Evolutionary conservation across 164 flowering plant species (phyloP), one percentile per base, ranked within the genome.

Genomic region (Buxus sempervirens): DNA sequence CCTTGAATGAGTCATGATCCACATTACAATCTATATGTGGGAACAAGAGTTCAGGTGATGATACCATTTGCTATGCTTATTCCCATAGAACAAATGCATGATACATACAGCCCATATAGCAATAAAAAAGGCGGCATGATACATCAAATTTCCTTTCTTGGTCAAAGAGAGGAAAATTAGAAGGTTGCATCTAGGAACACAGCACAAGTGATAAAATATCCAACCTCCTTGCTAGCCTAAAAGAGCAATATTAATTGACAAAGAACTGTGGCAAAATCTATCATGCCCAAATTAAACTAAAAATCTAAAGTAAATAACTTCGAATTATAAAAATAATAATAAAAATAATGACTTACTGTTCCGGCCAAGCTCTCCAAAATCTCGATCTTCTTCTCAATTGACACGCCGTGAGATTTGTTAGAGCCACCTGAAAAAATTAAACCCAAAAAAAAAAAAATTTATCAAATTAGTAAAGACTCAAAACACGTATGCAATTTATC

Each of bases 371-470:
- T 78, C 79, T 92, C 97, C 16, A 92, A 85, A 58, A 82, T 71
- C 51, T 92, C 97, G 19, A 92, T 92, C 82, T 84, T 92, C 81
- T 86, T 81, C 83, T 92, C 97, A 64, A 92, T 77, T 56, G 80
- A 77, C 45, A 73, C 18, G 1, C 84, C 91, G n/a, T 81, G 80
- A 21, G 85, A 77, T 41, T 80, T 82, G 20, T 23, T 75, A 67
- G 49, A 67, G 15, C 72, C 85, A 45, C 79, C 91, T 82, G 82
- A 70, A 36, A 71, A 66, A 48, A n/a, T n/a, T 22, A 58, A 32
- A 32, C 3, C 5, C 3, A 42, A 36, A 1, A 75, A 58, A 26
- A 21, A 5, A 23, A 25, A n/a, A n/a, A n/a, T n/a, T n/a, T n/a
- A 58, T 63, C 27, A 70, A 72, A 51, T 58, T 42, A 21, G 19